Percentiles rank a stretch among this genome's conserved stretches.
phyloP scores from a whole-genome alignment of 2,329 filamentous ascomycete genomes.

The Fonsecaea multimorphosa region DNA sequence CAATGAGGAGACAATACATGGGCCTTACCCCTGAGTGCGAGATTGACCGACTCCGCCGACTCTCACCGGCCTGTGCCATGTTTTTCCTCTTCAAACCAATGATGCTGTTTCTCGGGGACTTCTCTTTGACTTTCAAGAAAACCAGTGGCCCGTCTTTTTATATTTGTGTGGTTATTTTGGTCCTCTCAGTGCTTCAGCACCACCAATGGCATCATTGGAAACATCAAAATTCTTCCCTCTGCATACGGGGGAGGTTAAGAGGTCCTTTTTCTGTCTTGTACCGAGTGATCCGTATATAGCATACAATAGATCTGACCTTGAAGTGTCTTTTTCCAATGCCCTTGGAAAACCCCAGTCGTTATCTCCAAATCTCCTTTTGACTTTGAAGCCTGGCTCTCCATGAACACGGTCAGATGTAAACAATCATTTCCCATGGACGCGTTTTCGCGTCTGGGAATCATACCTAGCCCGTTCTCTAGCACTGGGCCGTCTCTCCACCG shows the following conservation, averaged over 20 bases:
- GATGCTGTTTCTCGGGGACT: not conserved
- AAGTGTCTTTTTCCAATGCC: not conserved
- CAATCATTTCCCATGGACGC: constrained; percentile 21
- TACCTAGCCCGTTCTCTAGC: constrained; percentile 1
- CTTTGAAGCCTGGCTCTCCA: constrained; percentile 3
- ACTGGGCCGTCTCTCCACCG: constrained; percentile 9
- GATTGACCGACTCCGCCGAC: constrained; percentile 6
- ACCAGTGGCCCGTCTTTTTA: not conserved
- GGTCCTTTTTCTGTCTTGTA: not conserved
- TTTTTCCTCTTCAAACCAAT: constrained; percentile 5
- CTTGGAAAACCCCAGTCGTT: not conserved
- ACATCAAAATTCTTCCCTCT: not conserved
- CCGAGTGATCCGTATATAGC: not conserved
- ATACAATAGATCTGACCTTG: not conserved
- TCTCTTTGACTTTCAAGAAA: not conserved
- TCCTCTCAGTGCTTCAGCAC: not conserved
- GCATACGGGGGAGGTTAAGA: not conserved
- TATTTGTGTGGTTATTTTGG: constrained; percentile 1
- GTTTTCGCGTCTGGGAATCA: constrained; percentile 17
- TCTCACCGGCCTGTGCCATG: not conserved
- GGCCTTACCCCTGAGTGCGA: constrained; percentile 11
- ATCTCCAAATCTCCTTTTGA: constrained; percentile 23
- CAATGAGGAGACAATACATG: constrained; percentile 2
- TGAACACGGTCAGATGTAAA: constrained; percentile 25
- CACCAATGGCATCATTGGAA: not conserved